These are phyloP conservation scores for Paraglomus brasilianum DNA, from an alignment of 192 early-diverging fungal species.

Conservation along the genomic window DNA sequence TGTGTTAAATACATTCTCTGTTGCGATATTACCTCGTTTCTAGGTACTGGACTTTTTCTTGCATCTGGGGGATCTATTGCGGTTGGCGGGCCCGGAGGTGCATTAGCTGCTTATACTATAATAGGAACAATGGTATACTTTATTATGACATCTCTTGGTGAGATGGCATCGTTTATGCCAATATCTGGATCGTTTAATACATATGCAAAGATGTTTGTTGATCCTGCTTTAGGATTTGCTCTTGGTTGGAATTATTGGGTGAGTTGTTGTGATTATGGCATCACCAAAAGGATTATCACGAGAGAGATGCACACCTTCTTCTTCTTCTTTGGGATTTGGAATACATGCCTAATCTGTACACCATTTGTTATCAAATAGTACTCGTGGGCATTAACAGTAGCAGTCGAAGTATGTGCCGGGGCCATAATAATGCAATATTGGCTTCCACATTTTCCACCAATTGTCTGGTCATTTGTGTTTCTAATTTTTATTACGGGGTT, in stretches of 20 bases:
- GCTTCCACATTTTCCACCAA: slow-evolving; percentile 36
- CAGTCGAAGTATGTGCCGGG: slow-evolving; percentile 77
- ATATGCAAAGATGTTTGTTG: slow-evolving; percentile 80
- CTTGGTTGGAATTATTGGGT: slow-evolving; percentile 58
- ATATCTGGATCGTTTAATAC: slow-evolving; percentile 81
- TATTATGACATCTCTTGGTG: slow-evolving; percentile 78
- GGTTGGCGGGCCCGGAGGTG: slow-evolving; percentile 75
- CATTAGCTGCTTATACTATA: slow-evolving; percentile 69
- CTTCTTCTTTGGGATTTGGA: not conserved
- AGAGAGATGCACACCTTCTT: not conserved
- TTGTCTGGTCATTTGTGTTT: slow-evolving; percentile 51
- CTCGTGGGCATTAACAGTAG: slow-evolving; percentile 66
- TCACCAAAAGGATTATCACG: not conserved
- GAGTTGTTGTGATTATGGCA: not conserved
- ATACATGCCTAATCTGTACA: not conserved
- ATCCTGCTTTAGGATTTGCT: slow-evolving; percentile 80
- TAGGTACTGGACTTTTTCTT: slow-evolving; percentile 78
- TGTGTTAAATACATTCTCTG: too few relatives aligned
- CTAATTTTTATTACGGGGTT: slow-evolving; percentile 66
- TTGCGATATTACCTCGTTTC: too few relatives aligned
- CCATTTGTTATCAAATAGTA: slow-evolving; percentile 23
- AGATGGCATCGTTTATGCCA: slow-evolving; percentile 85
- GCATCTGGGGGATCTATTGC: slow-evolving; percentile 76
- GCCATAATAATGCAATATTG: slow-evolving; percentile 80
- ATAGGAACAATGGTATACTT: slow-evolving; percentile 74